Evolutionary conservation across 2,329 filamentous ascomycete species (phyloP).

Genomic region (Colletotrichum simmondsii): DNA sequence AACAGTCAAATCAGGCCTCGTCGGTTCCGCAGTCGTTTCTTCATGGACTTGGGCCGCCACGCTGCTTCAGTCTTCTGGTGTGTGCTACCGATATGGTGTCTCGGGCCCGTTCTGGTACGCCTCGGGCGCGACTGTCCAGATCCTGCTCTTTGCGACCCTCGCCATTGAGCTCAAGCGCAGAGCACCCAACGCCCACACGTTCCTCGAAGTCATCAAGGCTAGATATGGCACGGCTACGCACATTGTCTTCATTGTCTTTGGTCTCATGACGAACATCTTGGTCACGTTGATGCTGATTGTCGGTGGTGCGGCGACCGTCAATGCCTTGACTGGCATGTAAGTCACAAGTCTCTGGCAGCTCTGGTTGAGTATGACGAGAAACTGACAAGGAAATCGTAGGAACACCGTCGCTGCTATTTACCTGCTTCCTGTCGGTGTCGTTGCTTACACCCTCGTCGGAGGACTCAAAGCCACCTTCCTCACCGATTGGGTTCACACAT

Average conservation of each 20-base stretch:
- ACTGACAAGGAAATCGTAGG: conserved; percentile 1
- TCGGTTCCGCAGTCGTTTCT: conserved; percentile 83
- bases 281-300: conserved; percentile 81
- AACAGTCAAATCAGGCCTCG: conserved; percentile 85
- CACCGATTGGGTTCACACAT: conserved; percentile 82
- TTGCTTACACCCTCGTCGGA: conserved; percentile 75
- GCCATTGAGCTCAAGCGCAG: conserved; percentile 85
- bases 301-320: conserved; percentile 79
- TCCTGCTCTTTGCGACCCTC: conserved; percentile 84
- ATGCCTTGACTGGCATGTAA: conserved; percentile 49
- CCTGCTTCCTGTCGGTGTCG: conserved; percentile 81
- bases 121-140: conserved; percentile 77
- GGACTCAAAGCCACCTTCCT: conserved; percentile 84
- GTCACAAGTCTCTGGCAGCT: neutral
- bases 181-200: conserved; percentile 81
- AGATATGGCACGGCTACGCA: conserved; percentile 76
- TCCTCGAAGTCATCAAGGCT: conserved; percentile 80
- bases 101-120: conserved; percentile 64
- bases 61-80: conserved; percentile 75
- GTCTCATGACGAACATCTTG: conserved; percentile 81
- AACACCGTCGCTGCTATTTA: conserved; percentile 79
- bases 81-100: conserved; percentile 78
- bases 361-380: neutral
- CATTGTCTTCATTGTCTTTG: conserved; percentile 79
- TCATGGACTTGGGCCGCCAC: conserved; percentile 88